These are phyloP conservation scores for Fulvia fulva DNA, from an alignment of 2,329 filamentous ascomycete species.

Conservation along the genomic window DNA sequence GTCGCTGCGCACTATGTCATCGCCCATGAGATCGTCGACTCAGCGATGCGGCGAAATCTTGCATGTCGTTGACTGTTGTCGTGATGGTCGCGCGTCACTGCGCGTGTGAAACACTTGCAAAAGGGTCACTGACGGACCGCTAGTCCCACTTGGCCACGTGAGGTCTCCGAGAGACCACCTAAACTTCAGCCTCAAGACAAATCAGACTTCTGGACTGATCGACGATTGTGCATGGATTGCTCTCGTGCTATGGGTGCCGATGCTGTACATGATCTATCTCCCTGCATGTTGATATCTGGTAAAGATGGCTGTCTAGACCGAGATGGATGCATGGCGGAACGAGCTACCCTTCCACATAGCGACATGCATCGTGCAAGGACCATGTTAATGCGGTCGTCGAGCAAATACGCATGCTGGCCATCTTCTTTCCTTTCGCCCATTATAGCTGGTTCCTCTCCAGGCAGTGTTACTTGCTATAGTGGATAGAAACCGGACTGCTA, in stretches of 20 bases:
- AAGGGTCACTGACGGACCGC: not conserved
- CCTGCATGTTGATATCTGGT: not conserved
- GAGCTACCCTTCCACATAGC: not conserved
- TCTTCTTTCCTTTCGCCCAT: not conserved
- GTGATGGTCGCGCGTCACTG: not conserved
- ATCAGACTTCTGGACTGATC: not conserved
- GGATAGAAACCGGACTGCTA: no score
- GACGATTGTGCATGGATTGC: not conserved
- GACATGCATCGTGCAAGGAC: not conserved
- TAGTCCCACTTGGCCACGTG: not conserved
- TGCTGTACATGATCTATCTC: not conserved
- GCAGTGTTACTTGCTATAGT: no score
- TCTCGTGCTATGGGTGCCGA: slow-evolving; percentile 1
- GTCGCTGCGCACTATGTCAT: slow-evolving; percentile 1
- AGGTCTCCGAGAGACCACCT: not conserved
- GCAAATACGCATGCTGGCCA: not conserved
- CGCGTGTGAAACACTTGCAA: not conserved
- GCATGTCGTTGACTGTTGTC: not conserved
- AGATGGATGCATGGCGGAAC: not conserved
- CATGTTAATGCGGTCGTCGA: not conserved
- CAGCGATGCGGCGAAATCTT: not conserved
- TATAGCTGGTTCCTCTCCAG: no score
- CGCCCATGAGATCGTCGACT: not conserved
- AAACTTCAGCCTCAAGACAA: not conserved
- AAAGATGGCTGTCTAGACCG: not conserved